Conservation (phyloP, 1,284 basidiomycete genomes). For the Amylostereum chailletii region DNA sequence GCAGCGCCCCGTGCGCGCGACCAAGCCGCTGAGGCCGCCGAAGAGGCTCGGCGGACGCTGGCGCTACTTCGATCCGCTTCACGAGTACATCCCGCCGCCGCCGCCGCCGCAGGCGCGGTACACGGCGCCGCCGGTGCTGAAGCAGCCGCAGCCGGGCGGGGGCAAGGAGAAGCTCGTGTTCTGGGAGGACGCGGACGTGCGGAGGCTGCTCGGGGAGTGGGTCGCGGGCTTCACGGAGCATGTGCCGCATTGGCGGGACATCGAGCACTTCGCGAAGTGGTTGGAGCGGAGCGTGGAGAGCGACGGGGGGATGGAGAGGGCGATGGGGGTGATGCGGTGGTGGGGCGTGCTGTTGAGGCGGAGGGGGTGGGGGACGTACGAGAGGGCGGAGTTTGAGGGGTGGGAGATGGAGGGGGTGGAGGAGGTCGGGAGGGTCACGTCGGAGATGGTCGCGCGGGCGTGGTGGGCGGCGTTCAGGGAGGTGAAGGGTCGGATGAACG, state of each 20-base stretch:
- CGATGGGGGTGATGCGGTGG: constrained; percentile 65
- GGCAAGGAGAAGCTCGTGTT: constrained; percentile 47
- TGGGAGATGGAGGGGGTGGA: constrained; percentile 21
- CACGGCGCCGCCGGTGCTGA: constrained; percentile 38
- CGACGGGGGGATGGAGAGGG: constrained; percentile 60
- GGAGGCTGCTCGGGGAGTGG: constrained; percentile 65
- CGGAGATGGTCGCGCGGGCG: constrained; percentile 41
- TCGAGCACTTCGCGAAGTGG: constrained; percentile 64
- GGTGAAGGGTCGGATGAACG: constrained; percentile 57
- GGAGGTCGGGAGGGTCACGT: constrained; percentile 10
- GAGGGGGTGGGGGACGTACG: constrained; percentile 45
- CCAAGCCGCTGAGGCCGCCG: constrained; percentile 30
- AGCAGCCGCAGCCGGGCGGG: constrained; percentile 38
- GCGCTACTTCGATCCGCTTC: constrained; percentile 17
- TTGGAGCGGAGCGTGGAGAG: constrained; percentile 58
- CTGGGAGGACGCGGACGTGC: constrained; percentile 58
- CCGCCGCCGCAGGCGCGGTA: constrained; percentile 45
- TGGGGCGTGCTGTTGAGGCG: constrained; percentile 59
- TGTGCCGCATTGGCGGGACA: constrained; percentile 59
- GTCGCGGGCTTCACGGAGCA: constrained; percentile 48
- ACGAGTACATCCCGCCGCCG: constrained; percentile 28
- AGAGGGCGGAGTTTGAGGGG: constrained; percentile 29
- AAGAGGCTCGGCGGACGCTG: constrained; percentile 34
- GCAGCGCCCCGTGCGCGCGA: constrained; percentile 4
- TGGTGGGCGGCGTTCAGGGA: constrained; percentile 74